phyloP scores from a whole-genome alignment of 345 rosid genomes.

The Salix viminalis region DNA sequence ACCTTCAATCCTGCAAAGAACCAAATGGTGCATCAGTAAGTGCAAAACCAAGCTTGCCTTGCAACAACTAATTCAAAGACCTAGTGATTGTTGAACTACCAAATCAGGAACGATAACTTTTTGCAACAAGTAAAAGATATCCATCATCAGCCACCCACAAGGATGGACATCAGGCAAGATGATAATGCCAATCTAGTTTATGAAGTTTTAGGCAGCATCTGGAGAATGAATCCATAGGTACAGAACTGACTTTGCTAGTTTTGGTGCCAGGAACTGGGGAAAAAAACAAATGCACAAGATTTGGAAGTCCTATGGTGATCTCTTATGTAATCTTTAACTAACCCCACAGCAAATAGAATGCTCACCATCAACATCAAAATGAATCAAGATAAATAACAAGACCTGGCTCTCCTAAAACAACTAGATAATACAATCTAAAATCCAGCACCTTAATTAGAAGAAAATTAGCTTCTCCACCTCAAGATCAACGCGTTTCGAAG shows the following conservation, averaged over 20 bases:
- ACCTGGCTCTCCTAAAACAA: background rate
- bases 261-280: background rate
- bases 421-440: background rate
- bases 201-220: background rate
- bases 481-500: background rate
- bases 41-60: background rate
- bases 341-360: background rate
- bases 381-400: background rate
- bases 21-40: background rate
- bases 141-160: background rate
- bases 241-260: background rate
- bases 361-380: background rate
- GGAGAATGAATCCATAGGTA: background rate
- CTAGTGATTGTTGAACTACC: background rate
- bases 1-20: slow-evolving; percentile 73
- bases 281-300: too few relatives aligned
- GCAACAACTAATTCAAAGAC: background rate
- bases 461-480: background rate
- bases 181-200: background rate
- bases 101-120: background rate
- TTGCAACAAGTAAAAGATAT: background rate
- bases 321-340: too few relatives aligned
- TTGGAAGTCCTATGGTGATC: background rate
- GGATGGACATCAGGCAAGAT: background rate
- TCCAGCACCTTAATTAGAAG: background rate